Evolutionary conservation across 2,329 filamentous ascomycete species (phyloP).

Genomic region (Xylaria sp.): DNA sequence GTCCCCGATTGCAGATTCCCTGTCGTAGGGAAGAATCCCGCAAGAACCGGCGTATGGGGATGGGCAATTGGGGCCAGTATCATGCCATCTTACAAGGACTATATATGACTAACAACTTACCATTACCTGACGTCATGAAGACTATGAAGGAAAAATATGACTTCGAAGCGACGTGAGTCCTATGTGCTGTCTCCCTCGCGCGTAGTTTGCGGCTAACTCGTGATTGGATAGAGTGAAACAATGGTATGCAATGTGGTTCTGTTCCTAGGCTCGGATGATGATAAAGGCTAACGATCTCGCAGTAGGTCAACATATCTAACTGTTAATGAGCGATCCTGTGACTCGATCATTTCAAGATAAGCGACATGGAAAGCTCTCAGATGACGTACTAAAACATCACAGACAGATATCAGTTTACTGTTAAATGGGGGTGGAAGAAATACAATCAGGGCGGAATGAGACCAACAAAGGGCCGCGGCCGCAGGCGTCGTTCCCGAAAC

Average conservation of each 20-base stretch:
- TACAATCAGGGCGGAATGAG: constrained; percentile 31
- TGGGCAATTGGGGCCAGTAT: constrained; percentile 21
- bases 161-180: constrained; percentile 37
- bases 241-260: constrained; percentile 25
- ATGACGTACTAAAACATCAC: constrained; percentile 2
- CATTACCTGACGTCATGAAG: constrained; percentile 29
- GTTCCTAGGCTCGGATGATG: neutral
- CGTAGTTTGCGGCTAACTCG: neutral
- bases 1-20: neutral
- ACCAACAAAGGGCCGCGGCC: neutral
- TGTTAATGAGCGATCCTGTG: neutral
- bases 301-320: constrained; percentile 20
- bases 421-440: constrained; percentile 39
- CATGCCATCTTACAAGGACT: constrained; percentile 5
- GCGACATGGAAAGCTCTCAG: neutral
- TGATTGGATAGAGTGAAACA: constrained; percentile 12
- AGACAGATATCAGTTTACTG: constrained; percentile 36
- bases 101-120: constrained; percentile 26
- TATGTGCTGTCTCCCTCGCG: neutral
- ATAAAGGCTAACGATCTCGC: constrained; percentile 11
- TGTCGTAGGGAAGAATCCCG: neutral
- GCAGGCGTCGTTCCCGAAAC: neutral
- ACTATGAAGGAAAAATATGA: constrained; percentile 24
- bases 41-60: neutral
- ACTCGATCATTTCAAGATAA: no score